Base-by-base conservation (phyloP, 1,284 basidiomycete species). In the Cryptococcus sp. region DNA sequence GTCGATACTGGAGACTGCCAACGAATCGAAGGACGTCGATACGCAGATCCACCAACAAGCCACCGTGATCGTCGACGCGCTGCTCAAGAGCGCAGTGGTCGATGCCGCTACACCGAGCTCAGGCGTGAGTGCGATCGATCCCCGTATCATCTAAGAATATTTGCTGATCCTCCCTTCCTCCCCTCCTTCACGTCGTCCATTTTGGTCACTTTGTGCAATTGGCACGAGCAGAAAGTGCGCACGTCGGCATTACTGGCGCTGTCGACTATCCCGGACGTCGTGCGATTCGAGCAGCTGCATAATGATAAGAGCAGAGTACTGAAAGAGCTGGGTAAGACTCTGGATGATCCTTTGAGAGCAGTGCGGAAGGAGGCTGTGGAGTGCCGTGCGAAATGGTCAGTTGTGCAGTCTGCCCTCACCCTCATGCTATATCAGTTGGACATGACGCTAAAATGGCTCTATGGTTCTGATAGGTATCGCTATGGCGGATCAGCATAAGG, bases 301-400 rank as follows among this genome's bases (percentile, higher is more conserved):
- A 86, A 87, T 6, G 83, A 85, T 69, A 94, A 90, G 76, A 65
- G 82, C 1, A 77, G 74, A 0, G 90, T 97, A 10, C 77, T 97
- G 50, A 85, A 85, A 39, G 86, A 88, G 56, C 82, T 99, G 25
- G 88, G 83, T 0, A 84, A 81, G 57, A 85, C 84, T 10, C 76
- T 96, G 47, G 94, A 97, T 73, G 94, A 97, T 77, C 88, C 89
- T 3, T 89, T 88, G 71, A 82, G 88, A 60, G 78, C 79, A 1
- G 92, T 97, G 8, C 82, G 93, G 46, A 87, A 86, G 68, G 89
- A 90, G 69, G 93, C 93, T 0, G 94, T 97, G 6, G 86, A 91
- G 71, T 88, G 91, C 54, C 81, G 93, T 25, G 77, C 80, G 5
- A 70, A 70, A 56, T 83, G 82, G 82, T 82, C 49, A 50, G 47